Base-by-base conservation (phyloP, 1,284 basidiomycete genomes). In the Thelephora terrestris region DNA sequence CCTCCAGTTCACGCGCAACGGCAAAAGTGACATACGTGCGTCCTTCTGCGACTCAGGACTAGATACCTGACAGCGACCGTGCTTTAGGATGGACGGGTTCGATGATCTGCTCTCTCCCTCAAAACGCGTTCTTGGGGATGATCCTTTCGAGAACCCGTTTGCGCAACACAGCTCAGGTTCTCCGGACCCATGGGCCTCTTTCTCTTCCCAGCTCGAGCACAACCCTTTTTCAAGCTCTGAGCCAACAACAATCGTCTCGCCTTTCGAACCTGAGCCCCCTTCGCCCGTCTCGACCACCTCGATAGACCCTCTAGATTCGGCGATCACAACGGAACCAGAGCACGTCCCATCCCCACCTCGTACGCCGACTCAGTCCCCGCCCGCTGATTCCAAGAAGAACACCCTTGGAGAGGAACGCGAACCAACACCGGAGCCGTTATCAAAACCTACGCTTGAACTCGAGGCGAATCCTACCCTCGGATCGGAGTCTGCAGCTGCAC, bases 111-210 rank as follows among this genome's bases (percentile, higher is more conserved):
- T 90, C 20, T 71, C 71, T n/a, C 74, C 76, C 47, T 80, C 83
- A 25, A 73, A 75, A 50, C 69, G 66, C 55, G 73, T 70, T 36
- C 67, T 86, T 18, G 80, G 85, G 56, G 74, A 78, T 50, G 89
- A 90, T 56, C 85, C 85, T 0, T 89, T 89, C 54, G 79, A 79
- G 45, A 78, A 87, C 57, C 83, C 85, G 2, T 89, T 88, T 58
- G 69, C 73, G 20, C 74, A 75, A 50, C 61, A 61, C 16, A 74
- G 83, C 44, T 76, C 84, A 21, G 61, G 64, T 56, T 87, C 85
- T 17, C 84, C 84, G 46, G 85, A 90, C 61, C 85, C 86, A 54
- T 90, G 86, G 85, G 67, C 79, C 3, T 74, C 72, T 50, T 67
- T 64, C 45, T 62, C 62, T 18, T 61, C 29, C 2, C 27, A 32